These are phyloP conservation scores for Penicillium sp. DNA, from an alignment of 2,329 filamentous ascomycete genomes.

Conservation along the genomic window DNA sequence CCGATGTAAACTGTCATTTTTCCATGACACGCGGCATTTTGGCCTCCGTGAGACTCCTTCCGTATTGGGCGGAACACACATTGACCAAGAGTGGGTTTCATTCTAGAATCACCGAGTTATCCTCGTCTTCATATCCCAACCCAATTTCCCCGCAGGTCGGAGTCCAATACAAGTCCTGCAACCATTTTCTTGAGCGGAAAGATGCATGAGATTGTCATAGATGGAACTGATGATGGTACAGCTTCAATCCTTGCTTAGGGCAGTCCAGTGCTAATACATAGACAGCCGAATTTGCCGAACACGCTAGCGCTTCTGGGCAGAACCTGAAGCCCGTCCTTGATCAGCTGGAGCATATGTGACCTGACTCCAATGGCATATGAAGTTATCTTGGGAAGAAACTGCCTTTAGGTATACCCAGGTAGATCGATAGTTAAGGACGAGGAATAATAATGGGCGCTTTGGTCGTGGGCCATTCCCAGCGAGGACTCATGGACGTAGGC, in stretches of 20 bases:
- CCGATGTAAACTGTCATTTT: slow-evolving; percentile 22
- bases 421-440: neutral
- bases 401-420: neutral
- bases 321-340: slow-evolving; percentile 12
- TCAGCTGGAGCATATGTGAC: slow-evolving; percentile 19
- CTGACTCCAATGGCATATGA: neutral
- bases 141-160: slow-evolving; percentile 16
- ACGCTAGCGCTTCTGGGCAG: slow-evolving; percentile 13
- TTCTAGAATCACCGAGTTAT: slow-evolving; percentile 16
- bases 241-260: neutral
- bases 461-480: neutral
- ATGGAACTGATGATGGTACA: slow-evolving; percentile 22
- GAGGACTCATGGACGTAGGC: neutral
- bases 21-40: slow-evolving; percentile 22
- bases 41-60: slow-evolving; percentile 13
- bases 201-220: slow-evolving; percentile 22
- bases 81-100: neutral
- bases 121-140: slow-evolving; percentile 19
- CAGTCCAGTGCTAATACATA: slow-evolving; percentile 4
- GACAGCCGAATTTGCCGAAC: slow-evolving; percentile 21
- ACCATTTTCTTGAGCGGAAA: slow-evolving; percentile 19
- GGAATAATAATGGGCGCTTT: neutral
- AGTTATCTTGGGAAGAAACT: neutral
- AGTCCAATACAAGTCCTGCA: slow-evolving; percentile 20
- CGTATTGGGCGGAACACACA: too few relatives aligned